phyloP scores from a whole-genome alignment of 352 stramenopile species.

The Pythium inflatum region DNA sequence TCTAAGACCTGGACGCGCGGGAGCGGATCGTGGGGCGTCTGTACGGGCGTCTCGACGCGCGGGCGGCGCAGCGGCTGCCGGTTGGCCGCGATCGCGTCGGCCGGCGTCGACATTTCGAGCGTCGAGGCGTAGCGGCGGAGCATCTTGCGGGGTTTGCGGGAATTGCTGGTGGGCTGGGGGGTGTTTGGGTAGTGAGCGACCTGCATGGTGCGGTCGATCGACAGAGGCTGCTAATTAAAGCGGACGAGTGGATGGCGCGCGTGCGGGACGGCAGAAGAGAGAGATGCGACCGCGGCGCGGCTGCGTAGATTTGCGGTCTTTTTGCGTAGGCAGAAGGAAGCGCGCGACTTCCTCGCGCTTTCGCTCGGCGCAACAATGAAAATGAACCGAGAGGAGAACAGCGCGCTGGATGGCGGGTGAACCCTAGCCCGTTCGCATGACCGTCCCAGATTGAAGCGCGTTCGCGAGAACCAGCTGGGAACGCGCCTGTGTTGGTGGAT shows the following conservation, averaged over 20 bases:
- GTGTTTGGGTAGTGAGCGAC: conserved; percentile 32
- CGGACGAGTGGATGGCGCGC: neutral
- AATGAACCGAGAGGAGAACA: neutral
- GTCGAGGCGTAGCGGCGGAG: conserved; percentile 20
- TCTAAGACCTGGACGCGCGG: conserved; percentile 70
- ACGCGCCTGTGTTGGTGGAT: neutral
- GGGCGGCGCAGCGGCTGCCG: conserved; percentile 32
- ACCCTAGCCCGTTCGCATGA: conserved; percentile 12
- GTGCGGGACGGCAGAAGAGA: conserved; percentile 9
- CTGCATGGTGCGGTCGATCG: conserved; percentile 18
- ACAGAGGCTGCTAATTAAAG: conserved; percentile 17
- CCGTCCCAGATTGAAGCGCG: neutral
- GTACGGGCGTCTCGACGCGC: conserved; percentile 36
- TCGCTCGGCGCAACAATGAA: conserved; percentile 13
- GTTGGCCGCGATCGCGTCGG: conserved; percentile 22
- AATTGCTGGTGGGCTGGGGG: conserved; percentile 9
- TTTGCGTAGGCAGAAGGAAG: conserved; percentile 1
- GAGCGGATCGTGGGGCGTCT: conserved; percentile 22
- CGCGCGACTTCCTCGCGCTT: conserved; percentile 27
- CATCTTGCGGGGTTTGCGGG: conserved; percentile 20
- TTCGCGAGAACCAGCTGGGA: conserved; percentile 27
- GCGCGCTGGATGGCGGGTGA: neutral
- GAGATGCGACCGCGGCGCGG: conserved; percentile 2
- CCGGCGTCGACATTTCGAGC: neutral
- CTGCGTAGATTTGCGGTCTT: no score